phyloP scores from a whole-genome alignment of 2,329 filamentous ascomycete genomes.

The Coleophoma eucalyptorum region DNA sequence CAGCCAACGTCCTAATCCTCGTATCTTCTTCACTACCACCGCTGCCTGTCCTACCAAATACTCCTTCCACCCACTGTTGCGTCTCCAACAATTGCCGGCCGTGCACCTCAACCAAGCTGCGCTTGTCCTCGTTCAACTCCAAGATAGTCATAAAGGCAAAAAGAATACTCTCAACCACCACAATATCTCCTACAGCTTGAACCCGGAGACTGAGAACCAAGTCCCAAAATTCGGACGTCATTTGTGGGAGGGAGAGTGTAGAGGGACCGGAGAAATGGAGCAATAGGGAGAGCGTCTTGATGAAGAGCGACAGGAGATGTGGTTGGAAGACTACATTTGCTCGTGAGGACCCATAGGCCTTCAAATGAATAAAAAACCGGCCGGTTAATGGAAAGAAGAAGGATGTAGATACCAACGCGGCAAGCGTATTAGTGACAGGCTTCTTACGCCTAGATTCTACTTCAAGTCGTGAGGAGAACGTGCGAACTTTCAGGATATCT shows the following conservation, averaged over 20 bases:
- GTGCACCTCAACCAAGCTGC: constrained; percentile 68
- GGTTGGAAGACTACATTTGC: constrained; percentile 67
- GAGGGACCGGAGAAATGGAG: constrained; percentile 80
- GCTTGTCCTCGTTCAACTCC: constrained; percentile 75
- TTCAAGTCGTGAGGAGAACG: constrained; percentile 76
- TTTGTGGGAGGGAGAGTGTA: constrained; percentile 69
- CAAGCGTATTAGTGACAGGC: constrained; percentile 71
- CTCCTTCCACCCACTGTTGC: constrained; percentile 74
- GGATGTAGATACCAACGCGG: constrained; percentile 66
- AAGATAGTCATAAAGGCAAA: constrained; percentile 77
- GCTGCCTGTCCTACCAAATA: constrained; percentile 56
- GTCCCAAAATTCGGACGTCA: constrained; percentile 82
- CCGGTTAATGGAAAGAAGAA: constrained; percentile 88
- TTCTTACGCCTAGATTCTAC: constrained; percentile 53
- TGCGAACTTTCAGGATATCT: constrained; percentile 81
- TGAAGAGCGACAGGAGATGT: constrained; percentile 70
- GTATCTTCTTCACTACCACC: constrained; percentile 63
- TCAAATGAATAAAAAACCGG: constrained; percentile 66
- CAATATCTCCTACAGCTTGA: constrained; percentile 55
- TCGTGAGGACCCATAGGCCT: constrained; percentile 44
- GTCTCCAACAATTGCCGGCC: constrained; percentile 80
- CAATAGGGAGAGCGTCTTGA: constrained; percentile 82
- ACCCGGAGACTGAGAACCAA: constrained; percentile 71
- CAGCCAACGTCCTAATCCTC: constrained; percentile 73
- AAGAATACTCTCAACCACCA: constrained; percentile 69